A percentile compares a stretch with the other conserved stretches of the same genome.
These are phyloP conservation scores for Talaromyces thailandensis DNA, from an alignment of 495 filamentous ascomycete species.

Conservation along the genomic window DNA sequence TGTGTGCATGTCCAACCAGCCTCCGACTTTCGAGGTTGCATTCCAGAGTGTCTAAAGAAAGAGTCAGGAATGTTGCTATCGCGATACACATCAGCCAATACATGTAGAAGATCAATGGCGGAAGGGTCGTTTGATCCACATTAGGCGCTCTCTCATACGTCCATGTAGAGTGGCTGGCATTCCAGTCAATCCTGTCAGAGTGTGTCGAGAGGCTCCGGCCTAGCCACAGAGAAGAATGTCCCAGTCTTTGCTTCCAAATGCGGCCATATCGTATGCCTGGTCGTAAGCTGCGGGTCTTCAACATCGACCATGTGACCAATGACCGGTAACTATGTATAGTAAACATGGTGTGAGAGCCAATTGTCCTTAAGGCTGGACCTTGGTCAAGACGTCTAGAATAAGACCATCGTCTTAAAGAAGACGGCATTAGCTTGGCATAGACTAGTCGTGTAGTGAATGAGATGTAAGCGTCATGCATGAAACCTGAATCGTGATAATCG, in stretches of 20 bases:
- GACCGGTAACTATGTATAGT: neutral
- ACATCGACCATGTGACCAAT: neutral
- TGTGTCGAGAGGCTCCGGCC: neutral
- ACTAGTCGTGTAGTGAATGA: neutral
- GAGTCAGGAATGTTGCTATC: slow-evolving; percentile 25
- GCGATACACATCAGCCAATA: slow-evolving; percentile 4
- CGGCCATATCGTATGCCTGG: neutral
- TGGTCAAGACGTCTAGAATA: slow-evolving; percentile 1
- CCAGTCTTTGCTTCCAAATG: neutral
- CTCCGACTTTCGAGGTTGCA: slow-evolving; percentile 29
- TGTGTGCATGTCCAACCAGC: slow-evolving; percentile 22
- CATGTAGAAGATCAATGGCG: neutral
- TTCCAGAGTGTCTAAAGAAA: slow-evolving; percentile 32
- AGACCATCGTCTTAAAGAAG: neutral
- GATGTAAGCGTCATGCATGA: slow-evolving; percentile 2
- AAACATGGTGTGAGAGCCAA: neutral
- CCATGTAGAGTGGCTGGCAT: slow-evolving; percentile 5
- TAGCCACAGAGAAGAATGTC: slow-evolving; percentile 8
- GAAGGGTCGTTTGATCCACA: neutral
- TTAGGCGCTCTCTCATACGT: neutral
- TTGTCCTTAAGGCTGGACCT: neutral
- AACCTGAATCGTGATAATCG: neutral
- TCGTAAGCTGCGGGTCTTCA: slow-evolving; percentile 1
- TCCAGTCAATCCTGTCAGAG: neutral
- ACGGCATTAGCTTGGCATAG: neutral